Conservation (phyloP, 2,329 filamentous ascomycete species). For the Nemania sp. region DNA sequence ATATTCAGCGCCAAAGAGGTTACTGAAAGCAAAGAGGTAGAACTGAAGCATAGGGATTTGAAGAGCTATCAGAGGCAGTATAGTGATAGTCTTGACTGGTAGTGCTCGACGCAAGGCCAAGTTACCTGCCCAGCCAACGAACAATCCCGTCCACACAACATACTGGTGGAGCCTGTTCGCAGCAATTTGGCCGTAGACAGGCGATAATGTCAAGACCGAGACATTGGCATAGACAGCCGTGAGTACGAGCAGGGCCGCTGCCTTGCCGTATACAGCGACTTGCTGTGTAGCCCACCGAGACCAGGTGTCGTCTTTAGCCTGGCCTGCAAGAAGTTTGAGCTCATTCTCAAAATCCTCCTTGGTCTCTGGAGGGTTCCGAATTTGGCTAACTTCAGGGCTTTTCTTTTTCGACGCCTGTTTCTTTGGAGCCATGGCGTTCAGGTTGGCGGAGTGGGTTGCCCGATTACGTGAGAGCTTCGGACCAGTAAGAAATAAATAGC, state of each 20-base stretch:
- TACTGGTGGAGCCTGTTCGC: conserved; percentile 77
- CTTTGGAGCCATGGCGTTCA: conserved; percentile 46
- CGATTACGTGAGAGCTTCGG: conserved; percentile 7
- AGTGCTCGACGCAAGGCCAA: conserved; percentile 64
- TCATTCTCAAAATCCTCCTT: conserved; percentile 67
- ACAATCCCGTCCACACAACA: conserved; percentile 73
- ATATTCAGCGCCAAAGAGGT: conserved; percentile 71
- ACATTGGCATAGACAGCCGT: conserved; percentile 75
- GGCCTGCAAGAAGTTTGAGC: conserved; percentile 61
- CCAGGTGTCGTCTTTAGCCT: conserved; percentile 50
- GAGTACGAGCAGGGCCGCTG: conserved; percentile 63
- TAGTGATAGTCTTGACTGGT: conserved; percentile 61
- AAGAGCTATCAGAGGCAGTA: conserved; percentile 79
- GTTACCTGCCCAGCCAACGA: conserved; percentile 79
- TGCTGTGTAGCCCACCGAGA: conserved; percentile 54
- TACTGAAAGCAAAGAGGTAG: conserved; percentile 75
- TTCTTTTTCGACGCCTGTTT: conserved; percentile 47
- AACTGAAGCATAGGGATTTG: conserved; percentile 81
- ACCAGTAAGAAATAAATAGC: conserved; percentile 12
- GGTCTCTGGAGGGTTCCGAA: conserved; percentile 55
- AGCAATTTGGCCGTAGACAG: conserved; percentile 89
- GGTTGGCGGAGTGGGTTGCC: conserved; percentile 13
- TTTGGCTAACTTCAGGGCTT: conserved; percentile 45
- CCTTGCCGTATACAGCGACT: conserved; percentile 56
- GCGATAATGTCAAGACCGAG: conserved; percentile 82